These are phyloP conservation scores for Cercospora sesami DNA, from an alignment of 2,329 filamentous ascomycete species.

Conservation along the genomic window DNA sequence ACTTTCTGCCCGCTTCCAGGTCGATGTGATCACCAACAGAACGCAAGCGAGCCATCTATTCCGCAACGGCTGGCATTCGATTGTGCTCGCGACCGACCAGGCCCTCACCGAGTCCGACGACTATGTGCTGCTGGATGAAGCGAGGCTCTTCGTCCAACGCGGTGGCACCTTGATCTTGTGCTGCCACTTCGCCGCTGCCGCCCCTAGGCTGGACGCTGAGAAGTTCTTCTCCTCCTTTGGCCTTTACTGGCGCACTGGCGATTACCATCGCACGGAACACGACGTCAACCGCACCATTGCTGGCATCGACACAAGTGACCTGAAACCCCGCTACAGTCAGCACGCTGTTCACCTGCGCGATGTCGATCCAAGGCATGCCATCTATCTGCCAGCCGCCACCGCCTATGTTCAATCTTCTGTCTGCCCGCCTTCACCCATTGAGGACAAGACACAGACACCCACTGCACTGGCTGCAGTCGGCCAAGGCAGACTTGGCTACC, in stretches of 20 bases:
- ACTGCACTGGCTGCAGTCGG: conserved; percentile 22
- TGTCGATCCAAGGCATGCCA: conserved; percentile 21
- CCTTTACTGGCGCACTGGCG: conserved; percentile 26
- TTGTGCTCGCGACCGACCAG: conserved; percentile 24
- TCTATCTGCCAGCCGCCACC: conserved; percentile 23
- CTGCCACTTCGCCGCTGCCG: conserved; percentile 23
- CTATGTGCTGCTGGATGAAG: conserved; percentile 18
- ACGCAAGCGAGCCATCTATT: conserved; percentile 18
- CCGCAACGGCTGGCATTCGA: conserved; percentile 5
- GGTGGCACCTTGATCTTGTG: conserved; percentile 29
- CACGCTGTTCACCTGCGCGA: conserved; percentile 26
- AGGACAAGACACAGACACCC: conserved; percentile 26
- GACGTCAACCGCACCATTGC: conserved; percentile 21
- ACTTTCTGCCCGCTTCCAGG: conserved; percentile 20
- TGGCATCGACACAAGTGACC: conserved; percentile 12
- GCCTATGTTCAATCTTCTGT: conserved; percentile 25
- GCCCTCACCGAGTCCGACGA: conserved; percentile 20
- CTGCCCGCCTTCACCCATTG: conserved; percentile 18
- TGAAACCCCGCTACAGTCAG: conserved; percentile 26
- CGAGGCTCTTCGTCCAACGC: conserved; percentile 22
- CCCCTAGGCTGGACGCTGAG: conserved; percentile 14
- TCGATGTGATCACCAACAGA: conserved; percentile 20
- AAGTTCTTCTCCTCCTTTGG: conserved; percentile 24
- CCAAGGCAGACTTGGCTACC: conserved; percentile 23
- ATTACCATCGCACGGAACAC: conserved; percentile 29